These are phyloP conservation scores for Plantago lanceolata DNA, from an alignment of 305 asterid species.

Conservation along the genomic window DNA sequence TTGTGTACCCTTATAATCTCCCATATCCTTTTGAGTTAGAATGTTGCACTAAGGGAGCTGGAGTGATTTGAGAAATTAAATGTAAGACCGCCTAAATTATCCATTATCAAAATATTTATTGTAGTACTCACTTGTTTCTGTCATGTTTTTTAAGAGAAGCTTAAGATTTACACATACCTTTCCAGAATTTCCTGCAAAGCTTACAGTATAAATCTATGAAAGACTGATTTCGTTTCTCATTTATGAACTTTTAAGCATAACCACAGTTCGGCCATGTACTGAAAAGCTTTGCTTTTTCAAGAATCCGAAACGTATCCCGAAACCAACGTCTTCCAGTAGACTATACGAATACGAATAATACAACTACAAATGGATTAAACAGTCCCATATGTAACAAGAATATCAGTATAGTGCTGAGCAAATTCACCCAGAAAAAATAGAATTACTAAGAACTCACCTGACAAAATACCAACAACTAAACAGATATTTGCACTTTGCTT, in stretches of 20 bases:
- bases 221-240: too few relatives aligned
- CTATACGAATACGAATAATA: neutral
- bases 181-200: too few relatives aligned
- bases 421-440: neutral
- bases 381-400: neutral
- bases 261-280: neutral
- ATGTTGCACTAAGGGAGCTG: neutral
- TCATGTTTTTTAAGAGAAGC: neutral
- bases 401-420: neutral
- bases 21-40: neutral
- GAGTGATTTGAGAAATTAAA: slow-evolving; percentile 3
- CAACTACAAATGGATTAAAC: neutral
- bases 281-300: neutral
- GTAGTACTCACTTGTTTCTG: neutral
- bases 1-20: neutral
- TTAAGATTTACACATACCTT: too few relatives aligned
- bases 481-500: neutral
- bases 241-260: too few relatives aligned
- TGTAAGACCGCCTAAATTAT: slow-evolving; percentile 1
- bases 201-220: too few relatives aligned
- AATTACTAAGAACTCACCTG: too few relatives aligned
- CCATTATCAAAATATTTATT: neutral
- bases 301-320: neutral
- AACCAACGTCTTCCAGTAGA: neutral
- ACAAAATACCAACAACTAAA: slow-evolving; percentile 16